Evolutionary conservation across 495 filamentous ascomycete genomes (phyloP).

Genomic region (Cladorrhinum samala): DNA sequence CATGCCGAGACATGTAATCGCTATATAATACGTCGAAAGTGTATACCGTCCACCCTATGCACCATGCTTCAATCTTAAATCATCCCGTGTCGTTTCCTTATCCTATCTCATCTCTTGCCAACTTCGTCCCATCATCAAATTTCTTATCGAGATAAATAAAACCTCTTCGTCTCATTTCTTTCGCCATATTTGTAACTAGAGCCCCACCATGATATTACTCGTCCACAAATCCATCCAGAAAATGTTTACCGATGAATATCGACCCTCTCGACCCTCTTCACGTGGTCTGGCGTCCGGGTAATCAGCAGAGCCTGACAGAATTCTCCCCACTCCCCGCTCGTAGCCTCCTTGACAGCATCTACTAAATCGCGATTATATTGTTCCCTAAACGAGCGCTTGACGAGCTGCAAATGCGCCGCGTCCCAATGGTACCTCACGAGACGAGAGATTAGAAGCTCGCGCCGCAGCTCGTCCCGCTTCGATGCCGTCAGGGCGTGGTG

Average conservation of each 20-base stretch:
- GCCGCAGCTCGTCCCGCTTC: slow-evolving; percentile 58
- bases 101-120: no score
- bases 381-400: slow-evolving; percentile 65
- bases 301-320: slow-evolving; percentile 50
- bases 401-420: slow-evolving; percentile 59
- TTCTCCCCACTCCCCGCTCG: slow-evolving; percentile 45
- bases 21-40: no score
- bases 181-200: no score
- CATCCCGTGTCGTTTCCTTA: no score
- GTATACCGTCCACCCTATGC: neutral
- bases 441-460: slow-evolving; percentile 76
- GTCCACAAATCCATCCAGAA: neutral
- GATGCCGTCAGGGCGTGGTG: slow-evolving; percentile 74
- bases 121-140: no score
- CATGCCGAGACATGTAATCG: neutral
- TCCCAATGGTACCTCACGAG: slow-evolving; percentile 85
- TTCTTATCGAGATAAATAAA: no score
- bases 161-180: no score
- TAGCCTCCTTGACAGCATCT: slow-evolving; percentile 49
- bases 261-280: slow-evolving; percentile 38
- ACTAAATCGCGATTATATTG: slow-evolving; percentile 67
- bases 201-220: no score
- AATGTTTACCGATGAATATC: slow-evolving; percentile 15
- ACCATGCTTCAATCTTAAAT: no score
- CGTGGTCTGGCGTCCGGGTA: slow-evolving; percentile 47